Base-by-base conservation (phyloP, 1,284 basidiomycete species). In the Cerrena zonata region DNA sequence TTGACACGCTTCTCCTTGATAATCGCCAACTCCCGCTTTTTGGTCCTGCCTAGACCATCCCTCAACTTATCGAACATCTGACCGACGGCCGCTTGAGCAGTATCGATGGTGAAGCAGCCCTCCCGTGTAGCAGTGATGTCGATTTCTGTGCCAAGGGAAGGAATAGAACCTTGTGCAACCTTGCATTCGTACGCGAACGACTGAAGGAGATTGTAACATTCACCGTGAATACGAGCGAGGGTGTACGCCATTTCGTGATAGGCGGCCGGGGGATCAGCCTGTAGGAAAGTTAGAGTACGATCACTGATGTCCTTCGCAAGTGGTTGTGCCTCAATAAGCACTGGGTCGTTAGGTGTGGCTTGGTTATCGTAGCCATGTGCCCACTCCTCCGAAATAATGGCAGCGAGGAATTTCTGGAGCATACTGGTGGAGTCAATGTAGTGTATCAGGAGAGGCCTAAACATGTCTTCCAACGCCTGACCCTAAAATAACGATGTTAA, bases 301-400 rank as follows among this genome's bases (percentile, higher is more conserved):
- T 70, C 57, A 46, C 84, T 82, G 46, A 95, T 71, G 50, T 86
- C 81, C 49, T 75, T 71, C 1, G 87, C 88, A 45, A 89, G 74
- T 3, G 75, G 65, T 15, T 82, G 85, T 34, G 60, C 59, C 23
- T 84, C 78, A 24, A 82, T 72, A 49, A 86, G 72, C 27, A 74
- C 65, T 2, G 63, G 58, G 11, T 65, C 50, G 19, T 70, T 54
- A 3, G 64, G 22, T n/a, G 51, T 56, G 1, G 65, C 51, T 0
- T 62, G 62, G 2, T 55, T 53, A 30, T 76, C 74, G 53, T 79
- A 75, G 50, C 78, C 74, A n/a, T 69, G 70, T 12, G 94, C 91
- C 96, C 95, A 99, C 72, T 98, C 92, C 66, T 97, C 92, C 1
- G 94, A 71, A 57, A 98, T 79, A 30, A 91, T 81, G 3, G 91